Evolutionary conservation across 106 monocot species (phyloP).

Genomic region (Phalaenopsis equestris): DNA sequence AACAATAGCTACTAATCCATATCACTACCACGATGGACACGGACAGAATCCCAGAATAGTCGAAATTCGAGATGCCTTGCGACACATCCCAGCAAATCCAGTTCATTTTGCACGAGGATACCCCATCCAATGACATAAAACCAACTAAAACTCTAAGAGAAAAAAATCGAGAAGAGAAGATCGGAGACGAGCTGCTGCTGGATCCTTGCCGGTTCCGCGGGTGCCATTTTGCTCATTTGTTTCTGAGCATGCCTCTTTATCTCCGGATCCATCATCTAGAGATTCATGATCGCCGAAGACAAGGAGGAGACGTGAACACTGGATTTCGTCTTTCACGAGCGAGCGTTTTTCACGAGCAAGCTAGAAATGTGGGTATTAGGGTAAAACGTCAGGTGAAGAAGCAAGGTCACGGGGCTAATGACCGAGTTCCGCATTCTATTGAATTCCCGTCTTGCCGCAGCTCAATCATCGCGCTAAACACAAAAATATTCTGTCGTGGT

Average conservation of each 20-base stretch:
- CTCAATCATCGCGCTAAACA: too few relatives aligned
- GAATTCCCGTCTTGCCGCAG: too few relatives aligned
- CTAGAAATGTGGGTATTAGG: too few relatives aligned
- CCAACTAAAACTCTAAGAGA: not conserved
- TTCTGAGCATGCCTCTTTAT: conserved; percentile 88
- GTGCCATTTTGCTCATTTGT: conserved; percentile 85
- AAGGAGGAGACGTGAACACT: too few relatives aligned
- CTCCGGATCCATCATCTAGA: conserved; percentile 87
- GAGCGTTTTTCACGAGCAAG: too few relatives aligned
- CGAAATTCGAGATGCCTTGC: not conserved
- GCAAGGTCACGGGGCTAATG: too few relatives aligned
- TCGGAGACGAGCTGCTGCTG: conserved; percentile 65
- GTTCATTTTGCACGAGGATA: not conserved
- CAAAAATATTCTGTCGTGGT: too few relatives aligned
- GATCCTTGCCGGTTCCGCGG: conserved; percentile 74
- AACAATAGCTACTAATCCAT: not conserved
- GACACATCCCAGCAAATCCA: not conserved
- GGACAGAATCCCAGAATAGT: not conserved
- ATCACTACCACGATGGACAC: not conserved
- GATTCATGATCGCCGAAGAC: too few relatives aligned
- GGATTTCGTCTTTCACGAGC: too few relatives aligned
- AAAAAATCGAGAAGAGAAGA: not conserved
- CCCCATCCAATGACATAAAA: not conserved
- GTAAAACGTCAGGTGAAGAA: too few relatives aligned
- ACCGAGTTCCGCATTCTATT: too few relatives aligned